These are phyloP conservation scores for Didymella segeticola DNA, from an alignment of 2,329 filamentous ascomycete genomes.

Conservation along the genomic window DNA sequence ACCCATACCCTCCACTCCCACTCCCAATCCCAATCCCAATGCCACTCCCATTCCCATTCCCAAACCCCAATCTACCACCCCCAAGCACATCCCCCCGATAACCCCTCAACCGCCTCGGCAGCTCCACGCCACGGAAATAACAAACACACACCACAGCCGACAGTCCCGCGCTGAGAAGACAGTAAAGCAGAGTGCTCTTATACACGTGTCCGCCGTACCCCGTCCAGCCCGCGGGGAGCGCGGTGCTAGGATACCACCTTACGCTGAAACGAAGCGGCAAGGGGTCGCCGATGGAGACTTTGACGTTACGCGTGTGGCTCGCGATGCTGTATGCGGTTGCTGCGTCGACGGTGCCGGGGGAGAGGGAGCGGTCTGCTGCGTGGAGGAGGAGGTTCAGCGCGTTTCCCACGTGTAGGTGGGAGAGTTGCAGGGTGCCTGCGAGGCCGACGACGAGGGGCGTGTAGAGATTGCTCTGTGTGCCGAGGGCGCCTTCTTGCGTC, in stretches of 20 bases:
- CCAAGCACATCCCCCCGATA: slow-evolving; percentile 67
- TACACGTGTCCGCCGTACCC: slow-evolving; percentile 60
- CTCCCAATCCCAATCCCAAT: slow-evolving; percentile 41
- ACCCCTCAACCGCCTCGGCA: slow-evolving; percentile 59
- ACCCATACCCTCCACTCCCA: slow-evolving; percentile 40
- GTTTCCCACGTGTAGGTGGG: slow-evolving; percentile 85
- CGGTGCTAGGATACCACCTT: slow-evolving; percentile 82
- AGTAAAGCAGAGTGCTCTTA: slow-evolving; percentile 58
- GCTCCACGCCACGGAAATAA: slow-evolving; percentile 61
- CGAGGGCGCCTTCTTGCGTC: slow-evolving; percentile 45
- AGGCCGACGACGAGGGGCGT: slow-evolving; percentile 88
- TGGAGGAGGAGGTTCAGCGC: slow-evolving; percentile 88
- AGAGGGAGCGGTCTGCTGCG: slow-evolving; percentile 60
- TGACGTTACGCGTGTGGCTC: slow-evolving; percentile 62
- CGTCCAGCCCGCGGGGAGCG: slow-evolving; percentile 66
- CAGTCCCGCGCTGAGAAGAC: slow-evolving; percentile 54
- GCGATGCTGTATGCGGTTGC: slow-evolving; percentile 86
- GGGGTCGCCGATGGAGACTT: slow-evolving; percentile 86
- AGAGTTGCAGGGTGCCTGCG: slow-evolving; percentile 85
- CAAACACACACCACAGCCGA: slow-evolving; percentile 60
- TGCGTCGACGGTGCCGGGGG: slow-evolving; percentile 81
- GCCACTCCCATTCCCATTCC: slow-evolving; percentile 49
- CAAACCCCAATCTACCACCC: too few relatives aligned
- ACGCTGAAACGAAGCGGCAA: slow-evolving; percentile 81
- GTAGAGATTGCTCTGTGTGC: slow-evolving; percentile 56